Evolutionary conservation across 1,284 basidiomycete species (phyloP).

Genomic region (Papiliotrema nemorosa): DNA sequence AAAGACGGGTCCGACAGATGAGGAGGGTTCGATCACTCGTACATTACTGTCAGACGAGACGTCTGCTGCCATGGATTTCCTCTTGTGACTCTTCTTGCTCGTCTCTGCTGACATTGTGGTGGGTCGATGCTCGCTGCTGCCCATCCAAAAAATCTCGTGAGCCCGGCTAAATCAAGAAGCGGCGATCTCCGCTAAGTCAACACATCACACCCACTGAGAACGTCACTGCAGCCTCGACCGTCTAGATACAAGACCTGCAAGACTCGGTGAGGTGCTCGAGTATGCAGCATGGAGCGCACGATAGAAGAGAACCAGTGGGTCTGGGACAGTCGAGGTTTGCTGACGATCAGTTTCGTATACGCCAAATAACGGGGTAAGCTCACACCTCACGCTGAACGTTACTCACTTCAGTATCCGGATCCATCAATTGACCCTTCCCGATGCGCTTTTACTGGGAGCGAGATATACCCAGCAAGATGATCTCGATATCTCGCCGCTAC

Average conservation of each 20-base stretch:
- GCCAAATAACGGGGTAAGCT: conserved; percentile 38
- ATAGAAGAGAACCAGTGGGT: no score
- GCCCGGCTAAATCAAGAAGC: no score
- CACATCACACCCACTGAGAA: no score
- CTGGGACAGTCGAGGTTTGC: neutral
- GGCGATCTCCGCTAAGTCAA: no score
- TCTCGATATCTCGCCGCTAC: neutral
- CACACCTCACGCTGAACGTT: neutral
- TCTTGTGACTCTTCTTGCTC: conserved; percentile 6
- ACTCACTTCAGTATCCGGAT: conserved; percentile 31
- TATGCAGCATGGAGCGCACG: neutral
- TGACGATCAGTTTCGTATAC: conserved; percentile 27
- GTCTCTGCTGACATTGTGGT: neutral
- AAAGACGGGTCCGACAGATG: conserved; percentile 5
- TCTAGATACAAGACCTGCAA: no score
- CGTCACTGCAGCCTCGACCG: no score
- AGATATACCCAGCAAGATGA: conserved; percentile 6
- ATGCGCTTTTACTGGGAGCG: conserved; percentile 20
- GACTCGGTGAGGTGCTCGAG: no score
- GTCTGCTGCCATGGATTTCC: conserved; percentile 2
- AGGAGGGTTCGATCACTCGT: conserved; percentile 1
- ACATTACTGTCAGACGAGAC: neutral
- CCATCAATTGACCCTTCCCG: conserved; percentile 38
- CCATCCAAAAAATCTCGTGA: no score
- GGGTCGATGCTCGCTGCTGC: neutral